Evolutionary conservation across 345 rosid species (phyloP).

Genomic region (Euclidium syriacum): DNA sequence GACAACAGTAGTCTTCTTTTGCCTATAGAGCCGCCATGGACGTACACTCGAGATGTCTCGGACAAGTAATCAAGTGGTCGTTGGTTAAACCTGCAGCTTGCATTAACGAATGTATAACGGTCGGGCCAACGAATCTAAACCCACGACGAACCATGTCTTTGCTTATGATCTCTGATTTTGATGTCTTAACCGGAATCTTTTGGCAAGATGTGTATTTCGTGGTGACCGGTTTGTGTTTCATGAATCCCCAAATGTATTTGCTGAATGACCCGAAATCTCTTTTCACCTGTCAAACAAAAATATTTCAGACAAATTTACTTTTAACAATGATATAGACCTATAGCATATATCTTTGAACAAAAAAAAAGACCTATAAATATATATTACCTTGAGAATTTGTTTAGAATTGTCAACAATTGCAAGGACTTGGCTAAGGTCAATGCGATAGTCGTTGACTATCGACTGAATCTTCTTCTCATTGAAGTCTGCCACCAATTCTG

Average conservation of each 20-base stretch:
- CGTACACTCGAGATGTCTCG: slow-evolving; percentile 48
- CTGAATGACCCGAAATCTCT: slow-evolving; percentile 49
- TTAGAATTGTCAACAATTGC: slow-evolving; percentile 50
- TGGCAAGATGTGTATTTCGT: slow-evolving; percentile 46
- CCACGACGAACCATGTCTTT: slow-evolving; percentile 68
- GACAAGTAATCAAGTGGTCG: slow-evolving; percentile 58
- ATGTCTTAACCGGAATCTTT: slow-evolving; percentile 60
- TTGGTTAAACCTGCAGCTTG: slow-evolving; percentile 65
- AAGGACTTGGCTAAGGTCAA: slow-evolving; percentile 48
- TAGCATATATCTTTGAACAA: neutral
- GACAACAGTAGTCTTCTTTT: neutral
- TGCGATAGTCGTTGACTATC: slow-evolving; percentile 39
- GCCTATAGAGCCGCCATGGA: slow-evolving; percentile 27
- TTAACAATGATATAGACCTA: neutral
- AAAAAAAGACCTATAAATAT: too few species aligned
- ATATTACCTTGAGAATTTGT: slow-evolving; percentile 45
- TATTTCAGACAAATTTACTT: neutral
- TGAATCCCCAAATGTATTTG: slow-evolving; percentile 59
- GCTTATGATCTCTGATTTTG: slow-evolving; percentile 62
- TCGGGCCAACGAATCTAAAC: slow-evolving; percentile 59
- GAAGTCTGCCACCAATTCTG: slow-evolving; percentile 44
- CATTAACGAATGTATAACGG: slow-evolving; percentile 59
- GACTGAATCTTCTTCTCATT: slow-evolving; percentile 47
- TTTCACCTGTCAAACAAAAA: slow-evolving; percentile 33
- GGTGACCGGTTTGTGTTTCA: slow-evolving; percentile 41